Evolutionary conservation across 805 yeast genomes (phyloP).

Genomic region (Candida coleopterorum): DNA sequence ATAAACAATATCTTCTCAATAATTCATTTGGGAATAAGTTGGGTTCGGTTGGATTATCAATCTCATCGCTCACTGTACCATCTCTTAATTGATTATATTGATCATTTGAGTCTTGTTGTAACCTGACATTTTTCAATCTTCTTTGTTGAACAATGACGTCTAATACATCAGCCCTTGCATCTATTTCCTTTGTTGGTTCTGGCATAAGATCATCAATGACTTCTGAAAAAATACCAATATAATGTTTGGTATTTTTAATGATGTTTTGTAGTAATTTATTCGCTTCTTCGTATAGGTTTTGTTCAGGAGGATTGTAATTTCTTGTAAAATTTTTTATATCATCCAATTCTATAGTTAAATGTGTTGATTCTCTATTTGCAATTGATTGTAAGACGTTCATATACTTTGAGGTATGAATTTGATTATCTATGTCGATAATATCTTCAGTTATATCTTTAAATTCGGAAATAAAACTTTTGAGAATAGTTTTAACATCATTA

Average conservation of each 20-base stretch:
- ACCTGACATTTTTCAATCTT: conserved; percentile 71
- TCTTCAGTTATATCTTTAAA: conserved; percentile 20
- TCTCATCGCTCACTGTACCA: conserved; percentile 14
- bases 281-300: conserved; percentile 10
- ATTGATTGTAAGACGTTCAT: conserved; percentile 67
- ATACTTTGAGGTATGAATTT: conserved; percentile 55
- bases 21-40: conserved; percentile 79
- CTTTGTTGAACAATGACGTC: conserved; percentile 93
- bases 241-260: conserved; percentile 70
- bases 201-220: conserved; percentile 84
- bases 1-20: conserved; percentile 80
- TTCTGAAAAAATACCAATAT: conserved; percentile 67
- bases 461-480: conserved; percentile 63
- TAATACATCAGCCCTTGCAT: conserved; percentile 82
- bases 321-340: conserved; percentile 65
- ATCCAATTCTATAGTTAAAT: conserved; percentile 73
- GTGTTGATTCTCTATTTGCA: conserved; percentile 75
- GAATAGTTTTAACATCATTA: conserved; percentile 51
- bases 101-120: conserved; percentile 61
- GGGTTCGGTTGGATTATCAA: conserved; percentile 14
- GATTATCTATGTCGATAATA: conserved; percentile 18
- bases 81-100: conserved; percentile 47
- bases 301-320: conserved; percentile 7
- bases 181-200: conserved; percentile 72
- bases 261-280: conserved; percentile 27